Evolutionary conservation across 352 stramenopile genomes (phyloP).

Genomic region (Globisporangium viniferum): DNA sequence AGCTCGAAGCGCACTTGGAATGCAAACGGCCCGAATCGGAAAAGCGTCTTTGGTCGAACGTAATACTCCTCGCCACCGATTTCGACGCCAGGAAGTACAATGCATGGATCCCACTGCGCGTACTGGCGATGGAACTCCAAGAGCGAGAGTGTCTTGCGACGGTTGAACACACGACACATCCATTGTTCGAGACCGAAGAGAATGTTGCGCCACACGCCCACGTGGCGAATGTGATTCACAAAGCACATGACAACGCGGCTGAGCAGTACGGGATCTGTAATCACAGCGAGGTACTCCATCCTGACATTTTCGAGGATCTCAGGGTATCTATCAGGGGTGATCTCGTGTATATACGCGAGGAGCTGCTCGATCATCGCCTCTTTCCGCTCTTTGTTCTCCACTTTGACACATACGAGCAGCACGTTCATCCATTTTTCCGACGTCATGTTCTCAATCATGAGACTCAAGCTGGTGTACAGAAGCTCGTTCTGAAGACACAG

Average conservation of each 20-base stretch:
- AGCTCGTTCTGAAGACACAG: conserved; percentile 36
- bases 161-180: conserved; percentile 20
- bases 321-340: conserved; percentile 23
- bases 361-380: conserved; percentile 30
- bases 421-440: conserved; percentile 49
- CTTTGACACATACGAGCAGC: conserved; percentile 21
- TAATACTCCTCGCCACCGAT: conserved; percentile 16
- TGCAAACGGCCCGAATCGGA: conserved; percentile 25
- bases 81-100: conserved; percentile 5
- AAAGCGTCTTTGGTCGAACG: conserved; percentile 28
- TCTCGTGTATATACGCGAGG: conserved; percentile 27
- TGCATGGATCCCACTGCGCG: conserved; percentile 34
- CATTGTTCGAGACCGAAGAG: conserved; percentile 36
- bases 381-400: conserved; percentile 22
- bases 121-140: conserved; percentile 43
- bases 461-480: conserved; percentile 34
- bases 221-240: conserved; percentile 35
- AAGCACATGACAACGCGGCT: conserved; percentile 37
- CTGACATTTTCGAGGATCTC: conserved; percentile 32
- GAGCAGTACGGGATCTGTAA: conserved; percentile 39
- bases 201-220: conserved; percentile 53
- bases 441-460: conserved; percentile 29
- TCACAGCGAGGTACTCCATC: conserved; percentile 25
- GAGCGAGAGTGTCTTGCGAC: conserved; percentile 28
- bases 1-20: conserved; percentile 33